Conservation (phyloP, 2,329 filamentous ascomycete species). For the Bipolaris zeicola region DNA sequence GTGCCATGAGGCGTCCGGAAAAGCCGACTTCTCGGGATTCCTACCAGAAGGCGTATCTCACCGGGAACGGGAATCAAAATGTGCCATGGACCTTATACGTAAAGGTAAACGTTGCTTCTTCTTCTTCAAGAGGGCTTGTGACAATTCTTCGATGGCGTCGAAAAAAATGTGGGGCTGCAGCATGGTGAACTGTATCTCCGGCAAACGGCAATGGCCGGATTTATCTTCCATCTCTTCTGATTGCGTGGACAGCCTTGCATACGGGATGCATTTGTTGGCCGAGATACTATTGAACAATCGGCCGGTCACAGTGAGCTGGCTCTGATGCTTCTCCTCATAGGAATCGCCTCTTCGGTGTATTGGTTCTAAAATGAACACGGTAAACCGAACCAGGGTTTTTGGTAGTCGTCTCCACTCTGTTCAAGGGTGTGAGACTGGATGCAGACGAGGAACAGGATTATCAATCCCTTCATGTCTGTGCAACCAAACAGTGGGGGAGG, state of each 20-base stretch:
- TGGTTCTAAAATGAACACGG: not conserved
- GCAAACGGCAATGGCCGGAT: not conserved
- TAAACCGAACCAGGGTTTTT: not conserved
- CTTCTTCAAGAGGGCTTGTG: not conserved
- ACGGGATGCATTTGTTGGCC: not conserved
- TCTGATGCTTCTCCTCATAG: slow-evolving; percentile 1
- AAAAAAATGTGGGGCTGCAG: not conserved
- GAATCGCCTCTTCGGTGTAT: not conserved
- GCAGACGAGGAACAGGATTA: slow-evolving; percentile 1
- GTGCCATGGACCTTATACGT: not conserved
- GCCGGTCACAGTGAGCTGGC: slow-evolving; percentile 2
- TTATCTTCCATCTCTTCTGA: not conserved
- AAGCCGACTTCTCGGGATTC: not conserved
- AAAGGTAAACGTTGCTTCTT: slow-evolving; percentile 6
- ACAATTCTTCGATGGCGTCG: not conserved
- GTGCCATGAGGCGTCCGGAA: not conserved
- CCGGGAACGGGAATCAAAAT: not conserved
- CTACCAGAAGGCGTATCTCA: not conserved
- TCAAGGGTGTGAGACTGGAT: slow-evolving; percentile 1
- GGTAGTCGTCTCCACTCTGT: not conserved
- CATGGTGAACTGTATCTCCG: not conserved
- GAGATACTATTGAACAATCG: not conserved
- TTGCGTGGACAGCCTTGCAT: not conserved
- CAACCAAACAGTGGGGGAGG: not conserved
- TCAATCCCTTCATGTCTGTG: slow-evolving; percentile 2